Base-by-base conservation (phyloP, 2,329 filamentous ascomycete species). In the Huntiella moniliformis region DNA sequence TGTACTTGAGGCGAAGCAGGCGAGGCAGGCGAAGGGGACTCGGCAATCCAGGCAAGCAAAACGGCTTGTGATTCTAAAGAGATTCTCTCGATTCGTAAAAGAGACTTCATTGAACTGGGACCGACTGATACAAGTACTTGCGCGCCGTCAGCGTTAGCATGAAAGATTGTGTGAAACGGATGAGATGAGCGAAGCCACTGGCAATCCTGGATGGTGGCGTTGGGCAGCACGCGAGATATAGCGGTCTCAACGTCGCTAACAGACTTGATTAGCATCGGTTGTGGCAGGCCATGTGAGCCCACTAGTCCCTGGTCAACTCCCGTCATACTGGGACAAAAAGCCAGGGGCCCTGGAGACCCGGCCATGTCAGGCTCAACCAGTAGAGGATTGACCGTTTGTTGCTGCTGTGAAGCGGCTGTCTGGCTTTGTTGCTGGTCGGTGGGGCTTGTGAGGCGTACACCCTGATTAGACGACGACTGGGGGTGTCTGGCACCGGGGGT, bases 151-250 rank as follows among this genome's bases (percentile, higher is more conserved):
- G 28, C 48, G 11, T 50, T 41, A 6, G 41, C 48, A 17, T 46
- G 28, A n/a, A 50, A 50, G 17, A 44, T 37, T 2, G 48, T 47
- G 32, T 47, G 45, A 12, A 50, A 50, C 12, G 44, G 44, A 31
- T 50, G 44, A 38, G 36, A 36, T 37, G 44, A 34, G 33, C 40
- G 48, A 47, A 50, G 48, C 48, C 48, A 47, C 40, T 41, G 48
- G 36, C 44, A 50, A 22, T 56, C 55, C 22, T 58, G 53, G 46
- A 67, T 53, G 17, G 53, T 55, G 33, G 56, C 51, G 44, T 57
- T 52, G 38, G 60, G 57, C 17, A 62, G 45, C 48, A 56, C 51
- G 54, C 52, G 51, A 50, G 53, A 56, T 50, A 68, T 56, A 43
- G 62, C 56, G 16, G 56, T 54, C 55, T 58, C 57, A 4, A 50